phyloP scores from a whole-genome alignment of 805 yeast species.

The Kodamaea neixiangensis region DNA sequence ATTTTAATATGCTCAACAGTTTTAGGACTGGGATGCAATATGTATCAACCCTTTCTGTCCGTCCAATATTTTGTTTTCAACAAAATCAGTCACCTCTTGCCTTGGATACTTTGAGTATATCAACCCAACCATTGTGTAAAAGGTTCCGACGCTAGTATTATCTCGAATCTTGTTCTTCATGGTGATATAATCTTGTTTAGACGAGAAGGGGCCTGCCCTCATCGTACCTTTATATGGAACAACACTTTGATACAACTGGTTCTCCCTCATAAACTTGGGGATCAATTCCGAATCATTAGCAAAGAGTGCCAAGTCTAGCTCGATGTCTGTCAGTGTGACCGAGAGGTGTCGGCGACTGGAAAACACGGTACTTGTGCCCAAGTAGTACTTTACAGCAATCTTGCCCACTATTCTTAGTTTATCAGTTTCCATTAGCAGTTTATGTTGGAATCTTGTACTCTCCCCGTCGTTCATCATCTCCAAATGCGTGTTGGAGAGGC shows the following conservation, averaged over 20 bases:
- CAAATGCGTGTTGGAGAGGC: constrained; percentile 24
- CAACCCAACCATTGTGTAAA: constrained; percentile 41
- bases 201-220: constrained; percentile 19
- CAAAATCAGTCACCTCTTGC: constrained; percentile 16
- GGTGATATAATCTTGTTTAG: constrained; percentile 12
- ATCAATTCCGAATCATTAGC: constrained; percentile 21
- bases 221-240: constrained; percentile 35
- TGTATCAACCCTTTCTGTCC: constrained; percentile 35
- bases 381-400: constrained; percentile 22
- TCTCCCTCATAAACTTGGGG: constrained; percentile 33
- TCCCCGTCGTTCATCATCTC: neutral
- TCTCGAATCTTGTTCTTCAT: constrained; percentile 19
- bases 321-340: constrained; percentile 28
- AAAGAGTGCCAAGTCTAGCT: constrained; percentile 23
- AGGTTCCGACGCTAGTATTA: constrained; percentile 34
- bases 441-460: neutral
- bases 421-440: constrained; percentile 13
- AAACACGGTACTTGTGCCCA: constrained; percentile 30
- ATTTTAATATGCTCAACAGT: too few relatives aligned
- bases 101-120: constrained; percentile 30
- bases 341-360: constrained; percentile 31
- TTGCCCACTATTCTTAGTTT: constrained; percentile 32
- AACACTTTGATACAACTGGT: constrained; percentile 26
- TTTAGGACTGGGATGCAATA: constrained; percentile 14
- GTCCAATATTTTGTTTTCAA: constrained; percentile 26